Conservation (phyloP, 2,329 filamentous ascomycete species). For the Pseudocercospora fuligena region DNA sequence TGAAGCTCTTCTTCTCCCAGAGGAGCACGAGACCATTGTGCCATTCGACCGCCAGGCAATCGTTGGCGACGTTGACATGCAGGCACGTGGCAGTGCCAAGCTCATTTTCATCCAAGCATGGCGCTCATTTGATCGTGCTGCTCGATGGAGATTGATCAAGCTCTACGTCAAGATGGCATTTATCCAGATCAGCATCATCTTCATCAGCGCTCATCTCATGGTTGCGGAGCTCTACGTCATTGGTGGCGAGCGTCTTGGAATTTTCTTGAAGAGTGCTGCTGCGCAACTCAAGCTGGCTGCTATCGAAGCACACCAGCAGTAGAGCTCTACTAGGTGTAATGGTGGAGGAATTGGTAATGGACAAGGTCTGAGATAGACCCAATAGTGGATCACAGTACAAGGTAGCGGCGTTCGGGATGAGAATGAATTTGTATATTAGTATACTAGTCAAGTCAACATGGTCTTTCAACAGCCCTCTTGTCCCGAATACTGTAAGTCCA, state of each 20-base stretch:
- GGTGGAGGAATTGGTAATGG: neutral
- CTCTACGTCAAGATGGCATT: constrained; percentile 74
- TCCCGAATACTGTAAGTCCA: too few species aligned
- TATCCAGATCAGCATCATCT: constrained; percentile 47
- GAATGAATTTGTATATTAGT: neutral
- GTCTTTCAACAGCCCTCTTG: too few species aligned
- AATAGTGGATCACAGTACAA: neutral
- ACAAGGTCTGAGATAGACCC: neutral
- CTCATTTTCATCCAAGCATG: constrained; percentile 77
- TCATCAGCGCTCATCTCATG: constrained; percentile 35
- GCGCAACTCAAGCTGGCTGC: constrained; percentile 36
- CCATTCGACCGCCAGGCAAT: constrained; percentile 86
- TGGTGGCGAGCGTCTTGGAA: constrained; percentile 36
- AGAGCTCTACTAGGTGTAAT: neutral
- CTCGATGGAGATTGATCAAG: constrained; percentile 74
- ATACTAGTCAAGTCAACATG: neutral
- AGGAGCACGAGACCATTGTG: constrained; percentile 81
- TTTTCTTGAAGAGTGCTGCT: constrained; percentile 33
- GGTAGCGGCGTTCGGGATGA: neutral
- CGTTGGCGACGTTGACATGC: constrained; percentile 70
- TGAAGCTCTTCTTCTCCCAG: constrained; percentile 83
- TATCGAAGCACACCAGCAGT: constrained; percentile 30
- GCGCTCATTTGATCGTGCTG: constrained; percentile 74
- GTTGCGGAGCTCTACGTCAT: constrained; percentile 38
- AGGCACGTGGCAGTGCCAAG: constrained; percentile 62